Evolutionary conservation across 2,329 filamentous ascomycete species (phyloP).

Genomic region (Endocalyx cinctus): DNA sequence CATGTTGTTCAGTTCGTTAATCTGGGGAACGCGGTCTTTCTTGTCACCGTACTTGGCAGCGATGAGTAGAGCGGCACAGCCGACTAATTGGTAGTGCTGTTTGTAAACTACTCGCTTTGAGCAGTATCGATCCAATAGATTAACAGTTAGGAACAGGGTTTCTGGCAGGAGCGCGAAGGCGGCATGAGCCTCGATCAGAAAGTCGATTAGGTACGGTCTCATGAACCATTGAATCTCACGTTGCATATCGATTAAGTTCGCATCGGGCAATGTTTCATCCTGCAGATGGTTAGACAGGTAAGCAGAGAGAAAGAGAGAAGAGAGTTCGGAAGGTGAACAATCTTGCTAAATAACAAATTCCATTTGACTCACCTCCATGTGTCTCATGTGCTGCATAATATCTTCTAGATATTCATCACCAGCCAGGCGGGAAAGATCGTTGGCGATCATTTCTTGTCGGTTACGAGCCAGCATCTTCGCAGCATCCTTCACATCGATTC

Average conservation of each 20-base stretch:
- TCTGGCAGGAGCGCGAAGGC: constrained; percentile 92
- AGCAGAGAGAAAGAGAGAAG: neutral
- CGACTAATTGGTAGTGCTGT: constrained; percentile 96
- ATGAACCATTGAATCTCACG: constrained; percentile 99
- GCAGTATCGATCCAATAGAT: constrained; percentile 95
- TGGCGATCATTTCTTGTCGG: constrained; percentile 81
- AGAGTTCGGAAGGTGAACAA: neutral
- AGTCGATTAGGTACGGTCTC: constrained; percentile 96
- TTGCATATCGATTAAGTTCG: constrained; percentile 97
- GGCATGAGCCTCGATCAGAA: constrained; percentile 93
- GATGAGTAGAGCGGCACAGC: constrained; percentile 91
- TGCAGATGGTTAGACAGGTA: constrained; percentile 22
- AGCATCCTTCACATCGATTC: constrained; percentile 68
- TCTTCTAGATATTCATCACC: constrained; percentile 92
- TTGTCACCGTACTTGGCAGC: constrained; percentile 98
- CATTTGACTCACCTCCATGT: constrained; percentile 83
- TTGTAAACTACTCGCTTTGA: constrained; percentile 98
- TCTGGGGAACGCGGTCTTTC: constrained; percentile 97
- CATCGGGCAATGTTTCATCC: constrained; percentile 87
- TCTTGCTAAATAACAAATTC: neutral
- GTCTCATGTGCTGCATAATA: constrained; percentile 87
- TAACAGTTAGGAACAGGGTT: constrained; percentile 93
- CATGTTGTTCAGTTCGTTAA: constrained; percentile 97
- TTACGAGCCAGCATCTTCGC: constrained; percentile 74
- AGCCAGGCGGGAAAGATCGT: constrained; percentile 80